Base-by-base conservation (phyloP, 805 yeast species). In the Teunomyces aglyptinius region DNA sequence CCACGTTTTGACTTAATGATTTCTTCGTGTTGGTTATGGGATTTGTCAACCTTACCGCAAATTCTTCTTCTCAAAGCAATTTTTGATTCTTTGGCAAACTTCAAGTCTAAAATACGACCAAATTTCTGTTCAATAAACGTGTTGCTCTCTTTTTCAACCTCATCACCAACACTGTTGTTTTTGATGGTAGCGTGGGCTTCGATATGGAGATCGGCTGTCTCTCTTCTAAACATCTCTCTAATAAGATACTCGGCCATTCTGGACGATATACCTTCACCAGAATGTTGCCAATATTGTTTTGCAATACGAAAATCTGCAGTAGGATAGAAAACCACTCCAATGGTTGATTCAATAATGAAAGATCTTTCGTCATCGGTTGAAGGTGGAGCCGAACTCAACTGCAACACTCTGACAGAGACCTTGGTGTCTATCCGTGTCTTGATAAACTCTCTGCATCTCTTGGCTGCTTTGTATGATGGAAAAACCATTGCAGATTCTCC, bases 261-360 rank as follows among this genome's bases (percentile, higher is more conserved):
- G 29, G 96, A 88, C 12, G 96, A 88, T 22, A 94, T 80, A n/a
- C 97, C 96, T 65, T 92, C 97, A 22, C 99, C 99, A 0, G 96
- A 74, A 59, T 91, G 97, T 64, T 92, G 97, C 99, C 99, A 94
- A 68, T 89, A 94, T 56, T 82, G 82, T 61, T 89, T 90, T 33
- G 94, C 91, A 3, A 86, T 63, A 1, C 80, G 64, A 51, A 74
- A 82, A 48, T 76, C 82, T 3, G 73, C 70, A 1, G 71, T 64
- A 1, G 88, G 88, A 58, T 86, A 87, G 50, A 94, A 83, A n/a
- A 90, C 89, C 16, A 82, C 86, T 0, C 91, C 85, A 45, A 92
- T 79, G 34, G 79, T 78, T 11, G 90, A 80, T 55, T 84, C 91
- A 22, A 82, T 70, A 48, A 81, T 75, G 50, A 75, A 76, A 1